Percentiles rank a stretch among this genome's conserved stretches.
Evolutionary conservation across 1,139 yeast species (phyloP).

Genomic region (Petasospora fabianii): DNA sequence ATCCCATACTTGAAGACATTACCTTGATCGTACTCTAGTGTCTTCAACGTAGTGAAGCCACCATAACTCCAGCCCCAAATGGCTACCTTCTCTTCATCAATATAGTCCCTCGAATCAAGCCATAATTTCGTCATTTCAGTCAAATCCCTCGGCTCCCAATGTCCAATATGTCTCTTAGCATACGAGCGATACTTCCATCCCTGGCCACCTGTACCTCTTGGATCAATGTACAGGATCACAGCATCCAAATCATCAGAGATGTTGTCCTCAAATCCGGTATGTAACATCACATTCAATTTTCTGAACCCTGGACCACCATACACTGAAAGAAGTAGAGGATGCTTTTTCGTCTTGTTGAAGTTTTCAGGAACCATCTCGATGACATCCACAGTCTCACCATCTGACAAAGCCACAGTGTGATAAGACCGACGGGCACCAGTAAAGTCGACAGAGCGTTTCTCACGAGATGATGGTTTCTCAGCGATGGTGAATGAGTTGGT

Average conservation of each 20-base stretch:
- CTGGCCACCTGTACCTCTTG: slow-evolving; percentile 80
- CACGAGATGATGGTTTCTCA: background rate
- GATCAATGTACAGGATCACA: slow-evolving; percentile 71
- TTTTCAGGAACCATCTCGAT: slow-evolving; percentile 67
- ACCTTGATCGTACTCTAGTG: slow-evolving; percentile 61
- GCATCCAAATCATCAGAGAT: slow-evolving; percentile 58
- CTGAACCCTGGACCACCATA: slow-evolving; percentile 91
- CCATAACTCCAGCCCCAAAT: slow-evolving; percentile 88
- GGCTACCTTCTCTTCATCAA: slow-evolving; percentile 56
- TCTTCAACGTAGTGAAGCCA: slow-evolving; percentile 65
- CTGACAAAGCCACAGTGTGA: slow-evolving; percentile 40
- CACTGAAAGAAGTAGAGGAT: slow-evolving; percentile 70
- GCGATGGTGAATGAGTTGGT: slow-evolving; percentile 1
- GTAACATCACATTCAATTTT: slow-evolving; percentile 47
- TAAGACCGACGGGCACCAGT: slow-evolving; percentile 49
- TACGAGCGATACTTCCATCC: slow-evolving; percentile 65
- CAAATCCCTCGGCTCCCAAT: slow-evolving; percentile 75
- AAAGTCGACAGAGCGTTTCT: slow-evolving; percentile 29
- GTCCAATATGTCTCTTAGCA: slow-evolving; percentile 64
- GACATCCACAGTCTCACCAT: slow-evolving; percentile 46
- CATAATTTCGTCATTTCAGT: slow-evolving; percentile 55
- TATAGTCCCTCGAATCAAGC: slow-evolving; percentile 47
- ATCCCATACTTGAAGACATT: slow-evolving; percentile 59
- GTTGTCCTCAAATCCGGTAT: slow-evolving; percentile 60
- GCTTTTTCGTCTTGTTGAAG: slow-evolving; percentile 50